These are phyloP conservation scores for Nigrograna mackinnonii DNA, from an alignment of 2,329 filamentous ascomycete genomes.

Conservation along the genomic window DNA sequence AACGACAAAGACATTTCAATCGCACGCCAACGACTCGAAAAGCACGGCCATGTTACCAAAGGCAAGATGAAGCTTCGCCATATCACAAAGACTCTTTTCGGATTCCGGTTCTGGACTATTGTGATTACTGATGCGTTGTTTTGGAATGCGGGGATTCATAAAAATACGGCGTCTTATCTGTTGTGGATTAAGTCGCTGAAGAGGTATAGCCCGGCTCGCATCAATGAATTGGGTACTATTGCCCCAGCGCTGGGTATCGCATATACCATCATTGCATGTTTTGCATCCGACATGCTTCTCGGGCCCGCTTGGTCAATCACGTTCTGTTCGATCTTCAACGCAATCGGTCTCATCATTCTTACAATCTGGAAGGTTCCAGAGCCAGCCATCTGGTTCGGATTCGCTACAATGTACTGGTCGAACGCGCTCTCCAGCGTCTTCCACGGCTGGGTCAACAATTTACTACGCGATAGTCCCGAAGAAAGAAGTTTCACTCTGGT, in stretches of 20 bases:
- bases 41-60: constrained; percentile 43
- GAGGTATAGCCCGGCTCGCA: constrained; percentile 48
- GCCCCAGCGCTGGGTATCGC: constrained; percentile 61
- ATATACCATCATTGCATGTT: constrained; percentile 58
- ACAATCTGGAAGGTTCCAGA: constrained; percentile 62
- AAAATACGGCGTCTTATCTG: constrained; percentile 54
- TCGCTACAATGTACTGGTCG: constrained; percentile 53
- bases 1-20: constrained; percentile 52
- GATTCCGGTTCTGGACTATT: constrained; percentile 56
- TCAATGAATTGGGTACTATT: constrained; percentile 58
- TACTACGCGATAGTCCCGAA: constrained; percentile 49
- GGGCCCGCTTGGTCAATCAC: constrained; percentile 62
- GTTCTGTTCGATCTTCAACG: constrained; percentile 54
- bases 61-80: constrained; percentile 22
- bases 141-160: constrained; percentile 57
- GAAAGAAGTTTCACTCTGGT: constrained; percentile 56
- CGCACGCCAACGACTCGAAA: constrained; percentile 50
- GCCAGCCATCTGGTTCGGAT: constrained; percentile 58
- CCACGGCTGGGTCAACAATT: constrained; percentile 60
- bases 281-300: constrained; percentile 57
- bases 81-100: constrained; percentile 28
- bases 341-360: constrained; percentile 57
- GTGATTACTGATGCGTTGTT: constrained; percentile 59
- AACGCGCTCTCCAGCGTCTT: constrained; percentile 59
- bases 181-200: constrained; percentile 62